Evolutionary conservation across 768 basidiomycete species (phyloP).

Genomic region (Termitomyces sp.): DNA sequence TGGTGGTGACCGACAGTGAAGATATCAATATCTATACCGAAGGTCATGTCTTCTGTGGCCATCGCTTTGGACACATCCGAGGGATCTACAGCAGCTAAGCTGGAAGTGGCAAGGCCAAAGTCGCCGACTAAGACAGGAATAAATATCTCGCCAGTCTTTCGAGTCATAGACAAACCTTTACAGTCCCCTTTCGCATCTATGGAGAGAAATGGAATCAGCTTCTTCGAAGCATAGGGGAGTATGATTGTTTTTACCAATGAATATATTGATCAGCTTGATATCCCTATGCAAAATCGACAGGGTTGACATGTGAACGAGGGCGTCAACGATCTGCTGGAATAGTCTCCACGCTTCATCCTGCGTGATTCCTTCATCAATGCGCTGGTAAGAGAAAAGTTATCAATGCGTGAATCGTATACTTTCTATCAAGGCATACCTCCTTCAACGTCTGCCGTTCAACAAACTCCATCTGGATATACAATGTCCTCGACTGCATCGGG

Average conservation of each 20-base stretch:
- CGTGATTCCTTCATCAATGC: slow-evolving; percentile 73
- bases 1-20: background rate
- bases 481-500: slow-evolving; percentile 44
- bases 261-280: slow-evolving; percentile 91
- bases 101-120: slow-evolving; percentile 87
- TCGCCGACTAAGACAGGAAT: slow-evolving; percentile 64
- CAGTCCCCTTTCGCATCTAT: slow-evolving; percentile 79
- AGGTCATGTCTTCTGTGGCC: slow-evolving; percentile 65
- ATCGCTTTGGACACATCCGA: slow-evolving; percentile 50
- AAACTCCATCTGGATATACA: slow-evolving; percentile 98
- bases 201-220: slow-evolving; percentile 13
- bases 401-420: background rate
- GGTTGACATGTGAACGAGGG: slow-evolving; percentile 84
- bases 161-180: slow-evolving; percentile 44
- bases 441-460: slow-evolving; percentile 87
- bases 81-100: slow-evolving; percentile 73
- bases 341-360: slow-evolving; percentile 89
- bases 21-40: slow-evolving; percentile 39
- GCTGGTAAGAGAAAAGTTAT: slow-evolving; percentile 27
- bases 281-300: slow-evolving; percentile 86
- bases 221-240: background rate
- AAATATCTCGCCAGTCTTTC: background rate
- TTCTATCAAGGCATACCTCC: slow-evolving; percentile 47
- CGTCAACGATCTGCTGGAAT: slow-evolving; percentile 87
- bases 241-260: slow-evolving; percentile 57